phyloP scores from a whole-genome alignment of 1,139 yeast genomes.

The Pichia sp. region DNA sequence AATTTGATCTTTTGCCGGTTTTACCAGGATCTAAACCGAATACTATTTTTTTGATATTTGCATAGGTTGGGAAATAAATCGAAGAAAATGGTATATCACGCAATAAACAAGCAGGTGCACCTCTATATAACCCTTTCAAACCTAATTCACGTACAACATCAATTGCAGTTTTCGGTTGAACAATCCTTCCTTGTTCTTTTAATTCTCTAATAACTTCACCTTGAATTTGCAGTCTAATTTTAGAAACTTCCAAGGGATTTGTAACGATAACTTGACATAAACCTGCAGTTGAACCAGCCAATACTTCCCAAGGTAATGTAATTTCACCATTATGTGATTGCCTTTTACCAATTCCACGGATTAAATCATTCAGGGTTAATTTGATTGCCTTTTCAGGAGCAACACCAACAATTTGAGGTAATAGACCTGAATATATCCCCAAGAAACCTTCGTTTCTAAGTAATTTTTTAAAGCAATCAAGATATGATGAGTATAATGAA shows the following conservation, averaged over 20 bases:
- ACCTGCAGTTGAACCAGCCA: constrained; percentile 93
- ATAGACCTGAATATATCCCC: constrained; percentile 91
- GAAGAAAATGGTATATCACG: constrained; percentile 98
- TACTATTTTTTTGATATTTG: constrained; percentile 77
- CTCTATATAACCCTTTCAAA: constrained; percentile 78
- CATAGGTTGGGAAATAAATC: constrained; percentile 94
- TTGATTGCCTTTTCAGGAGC: constrained; percentile 98
- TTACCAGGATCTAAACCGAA: constrained; percentile 77
- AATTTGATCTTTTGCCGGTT: constrained; percentile 42
- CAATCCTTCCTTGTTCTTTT: constrained; percentile 25
- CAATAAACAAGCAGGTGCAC: constrained; percentile 84
- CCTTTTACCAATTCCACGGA: constrained; percentile 66
- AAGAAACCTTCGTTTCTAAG: constrained; percentile 69
- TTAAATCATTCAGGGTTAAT: constrained; percentile 85
- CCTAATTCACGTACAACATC: constrained; percentile 78
- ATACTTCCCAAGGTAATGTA: constrained; percentile 64
- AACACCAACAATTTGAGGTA: constrained; percentile 92
- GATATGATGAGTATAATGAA: constrained; percentile 69
- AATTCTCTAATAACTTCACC: constrained; percentile 52
- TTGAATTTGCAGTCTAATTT: constrained; percentile 90
- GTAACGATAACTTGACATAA: constrained; percentile 95
- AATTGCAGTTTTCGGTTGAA: constrained; percentile 47
- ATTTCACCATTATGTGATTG: constrained; percentile 47
- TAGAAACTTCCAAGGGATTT: constrained; percentile 92
- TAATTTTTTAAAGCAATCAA: constrained; percentile 82